Conservation (phyloP, 108 stramenopile genomes). For the Pseudonitzschia pungens region DNA sequence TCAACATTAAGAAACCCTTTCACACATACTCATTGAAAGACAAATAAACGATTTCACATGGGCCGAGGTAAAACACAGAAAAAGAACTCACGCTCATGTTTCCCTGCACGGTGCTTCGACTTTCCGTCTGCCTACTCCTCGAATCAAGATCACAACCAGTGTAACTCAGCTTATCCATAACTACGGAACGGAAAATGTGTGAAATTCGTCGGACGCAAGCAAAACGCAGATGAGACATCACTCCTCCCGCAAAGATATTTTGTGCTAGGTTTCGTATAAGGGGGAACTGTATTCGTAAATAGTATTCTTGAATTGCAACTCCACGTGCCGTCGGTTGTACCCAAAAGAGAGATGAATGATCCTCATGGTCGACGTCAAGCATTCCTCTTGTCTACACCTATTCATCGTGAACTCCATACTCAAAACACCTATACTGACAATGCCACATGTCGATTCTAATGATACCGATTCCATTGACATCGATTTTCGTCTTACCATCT, state of each 20-base stretch:
- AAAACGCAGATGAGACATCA: too few species aligned
- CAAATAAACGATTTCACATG: background rate
- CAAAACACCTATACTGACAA: too few species aligned
- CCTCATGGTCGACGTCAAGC: too few species aligned
- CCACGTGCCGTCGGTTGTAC: too few species aligned
- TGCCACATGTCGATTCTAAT: too few species aligned
- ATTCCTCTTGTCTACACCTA: too few species aligned
- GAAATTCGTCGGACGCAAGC: background rate
- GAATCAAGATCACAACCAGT: conserved; percentile 11
- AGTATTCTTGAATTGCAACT: too few species aligned
- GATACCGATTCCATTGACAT: background rate
- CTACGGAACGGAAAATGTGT: background rate
- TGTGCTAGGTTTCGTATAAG: too few species aligned
- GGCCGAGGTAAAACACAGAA: background rate
- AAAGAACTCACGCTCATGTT: conserved; percentile 15
- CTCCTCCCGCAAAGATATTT: too few species aligned
- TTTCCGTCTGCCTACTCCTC: conserved; percentile 10
- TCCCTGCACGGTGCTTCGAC: conserved; percentile 9
- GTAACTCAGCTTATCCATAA: conserved; percentile 8
- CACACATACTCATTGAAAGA: background rate
- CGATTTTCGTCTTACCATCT: background rate
- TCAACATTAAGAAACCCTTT: background rate
- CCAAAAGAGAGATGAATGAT: too few species aligned
- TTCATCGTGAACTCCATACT: too few species aligned
- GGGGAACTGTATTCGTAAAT: too few species aligned